These are phyloP conservation scores for Pelargonium myrrhifolium DNA, from an alignment of 441 rosid species.

Conservation along the genomic window DNA sequence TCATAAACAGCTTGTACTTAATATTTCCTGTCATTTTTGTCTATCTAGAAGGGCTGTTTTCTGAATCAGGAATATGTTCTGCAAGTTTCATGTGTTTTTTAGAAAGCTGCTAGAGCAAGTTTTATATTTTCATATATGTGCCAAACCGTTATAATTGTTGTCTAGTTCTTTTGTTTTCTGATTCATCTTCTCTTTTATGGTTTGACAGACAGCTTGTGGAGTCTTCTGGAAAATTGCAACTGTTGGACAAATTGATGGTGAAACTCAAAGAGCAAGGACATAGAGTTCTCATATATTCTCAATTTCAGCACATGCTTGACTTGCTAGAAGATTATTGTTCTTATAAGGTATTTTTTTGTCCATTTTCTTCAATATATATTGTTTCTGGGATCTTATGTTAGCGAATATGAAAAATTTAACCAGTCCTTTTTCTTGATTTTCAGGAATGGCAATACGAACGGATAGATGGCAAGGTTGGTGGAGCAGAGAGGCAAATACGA, in stretches of 20 bases:
- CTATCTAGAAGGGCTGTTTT: not conserved
- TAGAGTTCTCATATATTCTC: slow-evolving; percentile 92
- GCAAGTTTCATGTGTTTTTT: too few relatives aligned
- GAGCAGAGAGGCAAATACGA: slow-evolving; percentile 96
- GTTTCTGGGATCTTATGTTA: not conserved
- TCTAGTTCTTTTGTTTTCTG: not conserved
- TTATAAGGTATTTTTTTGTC: slow-evolving; percentile 45
- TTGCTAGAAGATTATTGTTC: slow-evolving; percentile 85
- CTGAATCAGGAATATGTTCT: not conserved
- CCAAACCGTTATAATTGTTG: not conserved
- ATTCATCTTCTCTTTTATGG: not conserved
- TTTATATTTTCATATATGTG: too few relatives aligned
- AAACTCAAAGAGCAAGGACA: slow-evolving; percentile 92
- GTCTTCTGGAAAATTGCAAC: slow-evolving; percentile 78
- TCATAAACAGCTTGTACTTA: slow-evolving; percentile 3
- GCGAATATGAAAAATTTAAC: slow-evolving; percentile 6
- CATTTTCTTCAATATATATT: not conserved
- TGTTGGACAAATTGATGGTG: slow-evolving; percentile 94
- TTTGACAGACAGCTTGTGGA: slow-evolving; percentile 64
- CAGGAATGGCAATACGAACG: slow-evolving; percentile 94
- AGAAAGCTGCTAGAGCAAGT: too few relatives aligned
- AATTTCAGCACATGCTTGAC: slow-evolving; percentile 97
- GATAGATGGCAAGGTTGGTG: slow-evolving; percentile 98
- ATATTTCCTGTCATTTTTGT: slow-evolving; percentile 1
- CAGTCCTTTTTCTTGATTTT: slow-evolving; percentile 14